phyloP scores from a whole-genome alignment of 805 yeast genomes.

The Pichia nanzhaoensis region DNA sequence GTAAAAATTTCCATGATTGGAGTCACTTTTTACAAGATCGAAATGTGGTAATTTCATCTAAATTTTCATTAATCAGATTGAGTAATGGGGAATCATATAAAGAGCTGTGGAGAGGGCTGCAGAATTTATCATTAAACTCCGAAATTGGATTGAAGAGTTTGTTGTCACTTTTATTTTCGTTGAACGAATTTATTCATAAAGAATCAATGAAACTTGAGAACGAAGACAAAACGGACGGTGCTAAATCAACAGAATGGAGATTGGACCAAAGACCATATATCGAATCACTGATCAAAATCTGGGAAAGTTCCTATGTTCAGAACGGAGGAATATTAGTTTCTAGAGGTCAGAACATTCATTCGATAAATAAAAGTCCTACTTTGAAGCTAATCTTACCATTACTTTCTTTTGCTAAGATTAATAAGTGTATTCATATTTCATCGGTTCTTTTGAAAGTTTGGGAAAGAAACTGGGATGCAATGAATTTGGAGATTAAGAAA shows the following conservation, averaged over 20 bases:
- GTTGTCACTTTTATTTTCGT: slow-evolving; percentile 51
- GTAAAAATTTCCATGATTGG: slow-evolving; percentile 49
- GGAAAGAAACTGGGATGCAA: slow-evolving; percentile 59
- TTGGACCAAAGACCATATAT: slow-evolving; percentile 53
- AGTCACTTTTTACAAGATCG: slow-evolving; percentile 30
- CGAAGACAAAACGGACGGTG: slow-evolving; percentile 30
- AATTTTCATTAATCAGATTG: slow-evolving; percentile 47
- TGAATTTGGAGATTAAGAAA: slow-evolving; percentile 47
- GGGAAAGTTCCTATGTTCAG: slow-evolving; percentile 59
- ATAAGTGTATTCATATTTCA: slow-evolving; percentile 54
- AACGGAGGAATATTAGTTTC: slow-evolving; percentile 59
- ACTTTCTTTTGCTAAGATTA: slow-evolving; percentile 58
- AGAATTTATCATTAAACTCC: slow-evolving; percentile 33
- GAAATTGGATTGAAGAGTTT: slow-evolving; percentile 43
- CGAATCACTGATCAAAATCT: slow-evolving; percentile 50
- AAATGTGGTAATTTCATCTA: slow-evolving; percentile 42
- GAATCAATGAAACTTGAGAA: slow-evolving; percentile 37
- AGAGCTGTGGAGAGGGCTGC: slow-evolving; percentile 47
- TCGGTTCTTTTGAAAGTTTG: slow-evolving; percentile 56
- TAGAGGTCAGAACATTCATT: slow-evolving; percentile 41
- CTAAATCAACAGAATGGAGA: slow-evolving; percentile 58
- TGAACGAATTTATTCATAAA: slow-evolving; percentile 58
- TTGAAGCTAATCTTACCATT: slow-evolving; percentile 62
- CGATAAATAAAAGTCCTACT: slow-evolving; percentile 47
- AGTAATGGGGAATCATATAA: slow-evolving; percentile 48